Base-by-base conservation (phyloP, 352 stramenopile genomes). In the Pythium volutum region DNA sequence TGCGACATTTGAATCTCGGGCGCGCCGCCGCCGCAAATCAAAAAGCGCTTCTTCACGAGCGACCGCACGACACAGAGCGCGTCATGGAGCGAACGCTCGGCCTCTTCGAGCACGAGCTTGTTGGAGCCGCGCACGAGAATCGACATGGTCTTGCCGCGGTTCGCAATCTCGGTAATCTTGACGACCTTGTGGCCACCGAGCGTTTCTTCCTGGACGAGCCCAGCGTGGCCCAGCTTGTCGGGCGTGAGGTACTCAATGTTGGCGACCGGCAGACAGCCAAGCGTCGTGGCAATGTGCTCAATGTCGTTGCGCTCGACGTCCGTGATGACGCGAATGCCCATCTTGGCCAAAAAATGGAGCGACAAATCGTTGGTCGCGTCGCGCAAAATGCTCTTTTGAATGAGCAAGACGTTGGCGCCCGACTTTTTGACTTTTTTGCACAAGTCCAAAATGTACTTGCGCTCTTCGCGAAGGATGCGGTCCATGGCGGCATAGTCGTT, bases 401-500 rank as follows among this genome's bases (percentile, higher is more conserved):
- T 98, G n/a, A 99, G 84, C 54, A 99, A 71, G 38, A 99, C 97
- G 68, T 99, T 99, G 66, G 91, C 95, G 15, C 97, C 97, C 20
- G 87, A 89, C 77, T 99, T 99, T 84, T 99, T 99, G 71, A 99
- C 98, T 65, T 97, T 95, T 84, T 98, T 98, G 70, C 84, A 94
- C 58, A 98, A 66, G 64, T 96, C 91, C 25, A 99, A 74, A 56
- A 99, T 98, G 82, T 99, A 98, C 79, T 99, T 99, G 66, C 97
- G 85, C 75, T 99, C 97, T 62, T 99, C 97, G 41, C 97, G 89
- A 29, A 99, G 78, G 62, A 99, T 98, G 41, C 97, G 90, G 79
- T 99, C 97, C 98, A 99, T 99, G 45, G 96, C 95, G 33, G 96
- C 96, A 79, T 99, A 99, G 77, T 99, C 97, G 61, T 92, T 98